Conservation (phyloP, 2,329 filamentous ascomycete genomes). For the Keithomyces neogunnii region DNA sequence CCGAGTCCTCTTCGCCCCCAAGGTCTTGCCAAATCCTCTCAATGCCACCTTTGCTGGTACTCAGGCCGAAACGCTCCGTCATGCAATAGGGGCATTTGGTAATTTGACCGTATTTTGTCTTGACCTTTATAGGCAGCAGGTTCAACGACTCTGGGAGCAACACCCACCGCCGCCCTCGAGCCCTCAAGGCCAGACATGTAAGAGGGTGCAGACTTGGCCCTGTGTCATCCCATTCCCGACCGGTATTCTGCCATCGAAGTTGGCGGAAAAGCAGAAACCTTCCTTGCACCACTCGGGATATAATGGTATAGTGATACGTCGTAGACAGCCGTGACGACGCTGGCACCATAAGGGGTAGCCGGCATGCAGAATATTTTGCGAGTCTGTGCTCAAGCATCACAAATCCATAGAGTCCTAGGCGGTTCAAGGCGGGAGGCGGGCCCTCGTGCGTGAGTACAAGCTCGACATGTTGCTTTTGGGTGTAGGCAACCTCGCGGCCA, state of each 20-base stretch:
- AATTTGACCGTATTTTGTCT: neutral
- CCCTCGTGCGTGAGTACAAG: neutral
- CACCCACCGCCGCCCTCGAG: neutral
- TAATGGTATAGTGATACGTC: neutral
- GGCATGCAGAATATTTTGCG: neutral
- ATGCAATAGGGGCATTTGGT: neutral
- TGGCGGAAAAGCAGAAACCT: neutral
- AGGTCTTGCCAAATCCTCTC: neutral
- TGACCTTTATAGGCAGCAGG: neutral
- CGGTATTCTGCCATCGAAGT: neutral
- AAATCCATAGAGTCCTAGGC: neutral
- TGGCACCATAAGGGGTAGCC: neutral
- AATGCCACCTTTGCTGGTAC: neutral
- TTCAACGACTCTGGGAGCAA: no score
- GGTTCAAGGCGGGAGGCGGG: neutral
- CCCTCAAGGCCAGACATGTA: neutral
- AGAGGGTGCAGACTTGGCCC: neutral
- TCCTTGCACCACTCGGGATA: neutral
- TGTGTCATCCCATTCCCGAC: neutral
- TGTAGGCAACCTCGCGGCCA: neutral
- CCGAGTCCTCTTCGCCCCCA: neutral
- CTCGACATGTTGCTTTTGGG: neutral
- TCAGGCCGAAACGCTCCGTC: neutral
- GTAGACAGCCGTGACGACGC: neutral
- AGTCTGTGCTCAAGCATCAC: neutral